A percentile compares a stretch with the other conserved stretches of the same genome.
These are phyloP conservation scores for Aspergillus sergii DNA, from an alignment of 2,329 filamentous ascomycete species.

Conservation along the genomic window DNA sequence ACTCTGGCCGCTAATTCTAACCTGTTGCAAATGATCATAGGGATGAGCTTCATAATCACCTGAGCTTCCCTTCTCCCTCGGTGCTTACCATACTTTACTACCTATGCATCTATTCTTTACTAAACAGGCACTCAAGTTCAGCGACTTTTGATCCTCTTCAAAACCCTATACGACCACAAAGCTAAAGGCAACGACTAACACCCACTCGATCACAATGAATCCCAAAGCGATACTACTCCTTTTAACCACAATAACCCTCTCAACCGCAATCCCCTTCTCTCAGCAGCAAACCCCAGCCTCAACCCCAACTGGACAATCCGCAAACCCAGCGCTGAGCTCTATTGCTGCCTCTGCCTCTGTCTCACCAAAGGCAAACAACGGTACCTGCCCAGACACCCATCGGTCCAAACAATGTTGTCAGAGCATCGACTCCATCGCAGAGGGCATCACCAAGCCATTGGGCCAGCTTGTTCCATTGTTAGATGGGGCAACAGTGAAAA, in stretches of 20 bases:
- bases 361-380: conserved; percentile 13
- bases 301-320: background rate
- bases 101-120: background rate
- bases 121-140: background rate
- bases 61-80: background rate
- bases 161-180: background rate
- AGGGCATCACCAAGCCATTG: conserved; percentile 20
- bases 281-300: background rate
- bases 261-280: conserved; percentile 12
- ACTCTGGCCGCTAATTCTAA: background rate
- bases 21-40: background rate
- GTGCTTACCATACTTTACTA: background rate
- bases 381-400: conserved; percentile 25
- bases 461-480: conserved; percentile 26
- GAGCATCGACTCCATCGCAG: conserved; percentile 19
- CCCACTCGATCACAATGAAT: conserved; percentile 3
- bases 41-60: background rate
- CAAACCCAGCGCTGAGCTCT: conserved; percentile 6
- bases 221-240: conserved; percentile 1
- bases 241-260: conserved; percentile 9
- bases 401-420: conserved; percentile 32
- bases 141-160: background rate
- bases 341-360: conserved; percentile 9
- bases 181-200: background rate
- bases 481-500: conserved; percentile 22